A percentile compares a stretch with the other conserved stretches of the same genome.
Conservation (phyloP, 2,329 filamentous ascomycete species). For the Phialophora expanda region DNA sequence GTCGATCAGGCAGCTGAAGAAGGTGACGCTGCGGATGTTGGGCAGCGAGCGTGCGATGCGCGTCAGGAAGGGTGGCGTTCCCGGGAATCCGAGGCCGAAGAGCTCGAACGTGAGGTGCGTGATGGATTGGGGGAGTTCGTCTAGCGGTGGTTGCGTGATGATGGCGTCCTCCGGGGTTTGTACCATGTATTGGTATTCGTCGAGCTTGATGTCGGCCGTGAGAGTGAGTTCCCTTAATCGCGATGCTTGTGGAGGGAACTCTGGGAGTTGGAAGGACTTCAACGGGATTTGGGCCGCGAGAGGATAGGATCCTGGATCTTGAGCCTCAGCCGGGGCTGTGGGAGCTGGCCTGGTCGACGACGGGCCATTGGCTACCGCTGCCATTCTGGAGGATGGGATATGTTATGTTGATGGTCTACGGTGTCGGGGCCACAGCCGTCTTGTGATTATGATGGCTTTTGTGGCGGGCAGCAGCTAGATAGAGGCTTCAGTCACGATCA, state of each 20-base stretch:
- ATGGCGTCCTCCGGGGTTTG: constrained; percentile 34
- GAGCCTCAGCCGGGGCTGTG: not conserved
- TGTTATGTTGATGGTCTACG: not conserved
- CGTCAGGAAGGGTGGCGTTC: constrained; percentile 48
- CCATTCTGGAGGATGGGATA: not conserved
- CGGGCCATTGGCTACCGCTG: not conserved
- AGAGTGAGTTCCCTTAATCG: constrained; percentile 54
- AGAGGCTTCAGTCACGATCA: not conserved
- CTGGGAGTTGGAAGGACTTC: constrained; percentile 52
- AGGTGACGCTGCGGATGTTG: constrained; percentile 51
- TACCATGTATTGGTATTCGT: constrained; percentile 52
- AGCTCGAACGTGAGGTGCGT: constrained; percentile 55
- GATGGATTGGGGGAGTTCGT: constrained; percentile 49
- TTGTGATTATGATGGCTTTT: not conserved
- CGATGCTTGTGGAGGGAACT: constrained; percentile 53
- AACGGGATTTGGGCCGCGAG: constrained; percentile 56
- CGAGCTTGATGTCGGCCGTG: constrained; percentile 56
- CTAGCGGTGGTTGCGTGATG: constrained; percentile 40
- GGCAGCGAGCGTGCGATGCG: constrained; percentile 48
- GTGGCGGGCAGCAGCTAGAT: not conserved
- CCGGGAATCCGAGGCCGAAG: constrained; percentile 55
- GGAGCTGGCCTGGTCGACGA: constrained; percentile 1
- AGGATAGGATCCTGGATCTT: constrained; percentile 34
- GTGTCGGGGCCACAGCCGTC: not conserved
- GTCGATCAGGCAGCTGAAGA: constrained; percentile 55